These are phyloP conservation scores for Cryoendolithus antarcticus DNA, from an alignment of 2,329 filamentous ascomycete genomes.

Conservation along the genomic window DNA sequence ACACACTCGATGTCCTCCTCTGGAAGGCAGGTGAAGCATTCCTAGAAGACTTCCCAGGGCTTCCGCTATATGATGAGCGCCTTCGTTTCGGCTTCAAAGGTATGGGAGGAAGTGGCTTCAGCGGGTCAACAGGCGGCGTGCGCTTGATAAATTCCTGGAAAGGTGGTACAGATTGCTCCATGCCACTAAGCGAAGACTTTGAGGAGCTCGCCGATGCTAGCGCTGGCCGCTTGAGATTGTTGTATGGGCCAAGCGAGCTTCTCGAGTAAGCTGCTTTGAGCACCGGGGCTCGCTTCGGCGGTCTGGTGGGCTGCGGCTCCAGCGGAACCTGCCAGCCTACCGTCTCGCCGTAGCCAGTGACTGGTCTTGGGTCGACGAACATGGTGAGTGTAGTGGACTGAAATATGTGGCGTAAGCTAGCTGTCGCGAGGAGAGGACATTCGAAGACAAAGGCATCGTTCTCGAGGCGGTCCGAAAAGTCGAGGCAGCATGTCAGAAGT, in stretches of 20 bases:
- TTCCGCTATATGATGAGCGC: no score
- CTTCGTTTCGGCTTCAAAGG: conserved; percentile 7
- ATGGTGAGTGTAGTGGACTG: conserved; percentile 6
- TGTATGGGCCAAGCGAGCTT: conserved; percentile 2
- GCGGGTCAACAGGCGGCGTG: conserved; percentile 15
- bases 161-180: conserved; percentile 18
- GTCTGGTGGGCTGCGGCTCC: conserved; percentile 1
- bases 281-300: background rate
- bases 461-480: background rate
- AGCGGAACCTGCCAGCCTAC: conserved; percentile 11
- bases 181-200: conserved; percentile 8
- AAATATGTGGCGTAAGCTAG: background rate
- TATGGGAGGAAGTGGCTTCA: conserved; percentile 22
- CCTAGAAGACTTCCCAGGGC: no score
- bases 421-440: background rate
- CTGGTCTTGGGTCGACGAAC: conserved; percentile 15
- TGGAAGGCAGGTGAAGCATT: no score
- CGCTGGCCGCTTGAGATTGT: conserved; percentile 10
- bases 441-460: conserved; percentile 3
- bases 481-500: background rate
- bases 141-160: conserved; percentile 21
- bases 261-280: background rate
- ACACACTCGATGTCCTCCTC: no score
- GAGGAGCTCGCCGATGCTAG: conserved; percentile 5
- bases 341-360: conserved; percentile 11